Evolutionary conservation across 108 stramenopile species (phyloP), one percentile per base, ranked within the genome.

Genomic region (Conticribra weissflogii): DNA sequence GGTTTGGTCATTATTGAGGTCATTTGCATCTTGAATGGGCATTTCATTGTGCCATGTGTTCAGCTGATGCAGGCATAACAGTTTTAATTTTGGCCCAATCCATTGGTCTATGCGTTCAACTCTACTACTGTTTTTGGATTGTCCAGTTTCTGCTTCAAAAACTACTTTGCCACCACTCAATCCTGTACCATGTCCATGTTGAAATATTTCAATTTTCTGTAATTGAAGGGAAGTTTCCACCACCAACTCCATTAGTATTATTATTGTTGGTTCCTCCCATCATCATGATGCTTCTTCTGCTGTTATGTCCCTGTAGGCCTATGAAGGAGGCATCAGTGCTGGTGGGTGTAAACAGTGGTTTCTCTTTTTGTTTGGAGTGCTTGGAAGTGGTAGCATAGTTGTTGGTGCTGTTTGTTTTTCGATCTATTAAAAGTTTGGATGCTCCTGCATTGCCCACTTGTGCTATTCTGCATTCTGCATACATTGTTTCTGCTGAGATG

Each of bases 161-260:
- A 92, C 1, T 64, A 32, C 19, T 91, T 60, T 5, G 88, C 93
- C 18, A 46, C 60, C 2, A 53, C 68, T 8, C 77, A 68, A 79
- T 95, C 90, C 0, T 63, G 25, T 4, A 91, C 89, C 8, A 85
- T 72, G 12, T 88, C 71, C 16, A 66, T 53, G 66, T 95, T 91
- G 80, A 95, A 92, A 51, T 82, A 95, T 30, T 73, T 61, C 0
- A 92, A 19, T 65, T 95, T 95, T 22, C 89, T 63, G 21, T 86
- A 81, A 75, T 89, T 88, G 74, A 95, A 95, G 0, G 93, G 86
- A 27, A 95, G 74, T 62, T 86, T 91, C 52, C 49, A 45, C 29
- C 66, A 33, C 8, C 24, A 36, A 56, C 18, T 1, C n/a, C n/a
- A n/a, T n/a, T n/a, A n/a, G n/a, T n/a, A n/a, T n/a, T n/a, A n/a